Base-by-base conservation (phyloP, 768 basidiomycete species). In the Auriscalpium vulgare region DNA sequence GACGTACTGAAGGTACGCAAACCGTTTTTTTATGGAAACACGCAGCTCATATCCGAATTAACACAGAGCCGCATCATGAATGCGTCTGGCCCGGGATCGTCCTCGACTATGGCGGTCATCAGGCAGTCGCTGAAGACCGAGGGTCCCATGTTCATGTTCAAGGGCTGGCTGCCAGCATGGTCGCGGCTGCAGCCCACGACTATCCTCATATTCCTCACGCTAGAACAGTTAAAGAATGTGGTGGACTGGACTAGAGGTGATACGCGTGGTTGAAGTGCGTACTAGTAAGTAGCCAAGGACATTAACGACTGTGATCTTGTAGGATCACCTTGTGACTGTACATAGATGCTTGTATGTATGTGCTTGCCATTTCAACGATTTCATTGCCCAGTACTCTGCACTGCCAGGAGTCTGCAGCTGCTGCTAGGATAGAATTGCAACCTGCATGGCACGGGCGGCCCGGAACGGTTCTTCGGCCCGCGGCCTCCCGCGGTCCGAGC, bases 81-180 rank as follows among this genome's bases (percentile, higher is more conserved):
- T 63, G 89, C 91, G 0, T 85, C 86, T 0, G 90, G 89, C 16
- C 82, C 87, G 9, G 91, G 91, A 21, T 87, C 86, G 1, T 82
- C 75, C 49, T 89, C 87, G 1, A 88, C 90, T 0, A 59, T 92
- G 29, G 77, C 70, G 7, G 86, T 88, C 44, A 89, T 92, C 66
- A 75, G 78, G 17, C 62, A 75, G 10, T 87, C 88, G 17, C 72
- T 93, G 58, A 75, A 78, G 57, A 83, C 72, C 59, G 91, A 93
- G 63, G 91, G 91, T 13, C 68, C 88, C 3, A 87, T 86, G 81
- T 93, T 92, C 78, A 88, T 93, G 86, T 91, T 93, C 76, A 91
- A 90, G 68, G 91, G 91, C 59, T 93, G 91, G 91, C 69, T 92
- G 9, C 91, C 91, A 0, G 88, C 90, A 10, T 93, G 89, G 89